Evolutionary conservation across 176 grass and related monocot species (phyloP).

Genomic region (Oryza punctata): DNA sequence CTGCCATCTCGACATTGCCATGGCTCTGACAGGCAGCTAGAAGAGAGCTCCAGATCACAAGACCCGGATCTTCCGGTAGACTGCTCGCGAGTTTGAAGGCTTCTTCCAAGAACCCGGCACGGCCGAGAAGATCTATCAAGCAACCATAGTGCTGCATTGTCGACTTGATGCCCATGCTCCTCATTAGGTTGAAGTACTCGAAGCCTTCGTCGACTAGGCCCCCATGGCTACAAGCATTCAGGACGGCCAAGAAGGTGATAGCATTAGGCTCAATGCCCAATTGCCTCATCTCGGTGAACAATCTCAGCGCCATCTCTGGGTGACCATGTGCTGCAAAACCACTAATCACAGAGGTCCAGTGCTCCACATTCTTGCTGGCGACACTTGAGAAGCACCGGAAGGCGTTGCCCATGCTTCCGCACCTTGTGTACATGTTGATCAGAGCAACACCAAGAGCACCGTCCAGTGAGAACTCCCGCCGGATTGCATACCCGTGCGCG

Average conservation of each 20-base stretch:
- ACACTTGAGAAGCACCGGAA: conserved; percentile 48
- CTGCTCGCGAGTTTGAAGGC: conserved; percentile 40
- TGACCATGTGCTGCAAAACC: conserved; percentile 54
- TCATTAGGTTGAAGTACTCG: conserved; percentile 54
- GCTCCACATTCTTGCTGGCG: conserved; percentile 47
- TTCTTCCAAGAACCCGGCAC: conserved; percentile 43
- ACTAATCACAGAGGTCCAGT: conserved; percentile 52
- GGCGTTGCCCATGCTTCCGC: conserved; percentile 42
- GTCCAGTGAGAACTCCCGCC: conserved; percentile 30
- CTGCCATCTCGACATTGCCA: conserved; percentile 57
- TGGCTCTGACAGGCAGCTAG: conserved; percentile 52
- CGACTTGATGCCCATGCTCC: conserved; percentile 48
- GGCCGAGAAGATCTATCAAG: conserved; percentile 60
- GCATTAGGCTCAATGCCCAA: conserved; percentile 41
- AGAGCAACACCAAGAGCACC: conserved; percentile 48
- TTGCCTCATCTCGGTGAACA: conserved; percentile 47
- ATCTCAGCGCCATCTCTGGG: conserved; percentile 36
- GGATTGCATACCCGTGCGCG: conserved; percentile 28
- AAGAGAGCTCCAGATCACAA: conserved; percentile 61
- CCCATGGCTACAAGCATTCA: conserved; percentile 64
- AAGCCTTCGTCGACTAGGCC: conserved; percentile 58
- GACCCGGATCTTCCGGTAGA: conserved; percentile 38
- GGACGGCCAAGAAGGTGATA: conserved; percentile 59
- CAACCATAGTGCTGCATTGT: conserved; percentile 56
- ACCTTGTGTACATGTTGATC: conserved; percentile 60